Evolutionary conservation across 345 rosid genomes (phyloP).

Genomic region (Salix suchowensis): DNA sequence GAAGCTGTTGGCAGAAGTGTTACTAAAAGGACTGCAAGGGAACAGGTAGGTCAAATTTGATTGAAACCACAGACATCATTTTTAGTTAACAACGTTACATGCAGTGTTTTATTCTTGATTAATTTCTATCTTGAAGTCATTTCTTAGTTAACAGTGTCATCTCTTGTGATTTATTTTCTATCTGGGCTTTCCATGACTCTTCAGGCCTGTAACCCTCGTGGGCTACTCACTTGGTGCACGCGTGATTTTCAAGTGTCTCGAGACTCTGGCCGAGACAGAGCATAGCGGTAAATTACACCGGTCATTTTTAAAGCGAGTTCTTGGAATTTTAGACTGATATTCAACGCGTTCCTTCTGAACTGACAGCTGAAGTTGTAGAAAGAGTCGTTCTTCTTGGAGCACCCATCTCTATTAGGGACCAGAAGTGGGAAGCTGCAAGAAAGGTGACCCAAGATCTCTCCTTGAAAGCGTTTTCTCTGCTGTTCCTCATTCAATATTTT

Average conservation of each 20-base stretch:
- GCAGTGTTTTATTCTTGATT: background rate
- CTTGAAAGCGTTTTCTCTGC: background rate
- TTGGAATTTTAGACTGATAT: constrained; percentile 3
- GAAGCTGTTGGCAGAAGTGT: constrained; percentile 78
- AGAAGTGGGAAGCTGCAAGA: constrained; percentile 83
- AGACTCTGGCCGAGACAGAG: constrained; percentile 76
- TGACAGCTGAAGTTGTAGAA: constrained; percentile 85
- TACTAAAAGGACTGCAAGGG: constrained; percentile 86
- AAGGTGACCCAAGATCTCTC: constrained; percentile 46
- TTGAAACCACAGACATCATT: background rate
- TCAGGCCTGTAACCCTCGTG: constrained; percentile 86
- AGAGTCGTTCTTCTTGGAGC: constrained; percentile 93
- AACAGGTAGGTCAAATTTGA: constrained; percentile 50
- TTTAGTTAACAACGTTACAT: background rate
- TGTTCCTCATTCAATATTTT: background rate
- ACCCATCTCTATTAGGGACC: constrained; percentile 67
- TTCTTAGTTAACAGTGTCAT: background rate
- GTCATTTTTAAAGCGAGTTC: background rate
- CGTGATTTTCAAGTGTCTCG: constrained; percentile 84
- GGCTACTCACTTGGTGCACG: constrained; percentile 95
- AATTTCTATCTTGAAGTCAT: background rate
- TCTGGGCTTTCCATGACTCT: constrained; percentile 13
- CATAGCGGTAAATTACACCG: constrained; percentile 45
- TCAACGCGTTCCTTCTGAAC: constrained; percentile 12
- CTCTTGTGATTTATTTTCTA: background rate